Evolutionary conservation across 208 protist species (phyloP).

Genomic region (Leishmania lainsoni): DNA sequence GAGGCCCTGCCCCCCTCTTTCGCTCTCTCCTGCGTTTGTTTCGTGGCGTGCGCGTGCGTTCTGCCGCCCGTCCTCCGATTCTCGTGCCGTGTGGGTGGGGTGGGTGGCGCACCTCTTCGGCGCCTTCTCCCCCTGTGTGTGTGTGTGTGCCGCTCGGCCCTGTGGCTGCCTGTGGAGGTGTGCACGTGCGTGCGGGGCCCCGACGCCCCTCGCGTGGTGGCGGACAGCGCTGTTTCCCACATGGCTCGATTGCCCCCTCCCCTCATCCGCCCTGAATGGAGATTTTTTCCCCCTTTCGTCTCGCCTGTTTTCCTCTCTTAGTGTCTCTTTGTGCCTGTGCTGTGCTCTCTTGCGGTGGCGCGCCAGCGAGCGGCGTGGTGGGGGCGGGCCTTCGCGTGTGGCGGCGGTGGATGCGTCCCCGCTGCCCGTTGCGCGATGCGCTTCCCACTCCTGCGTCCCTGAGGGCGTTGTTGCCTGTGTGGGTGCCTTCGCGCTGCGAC

Average conservation of each 20-base stretch:
- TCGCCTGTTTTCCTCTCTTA: background rate
- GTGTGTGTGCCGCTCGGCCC: background rate
- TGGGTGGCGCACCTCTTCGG: background rate
- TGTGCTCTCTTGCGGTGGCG: background rate
- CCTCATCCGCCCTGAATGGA: no score
- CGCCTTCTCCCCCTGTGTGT: background rate
- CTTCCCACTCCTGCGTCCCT: background rate
- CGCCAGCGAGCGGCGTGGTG: conserved; percentile 3
- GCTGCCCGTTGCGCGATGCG: conserved; percentile 7
- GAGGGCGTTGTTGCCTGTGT: background rate
- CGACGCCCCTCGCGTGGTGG: background rate
- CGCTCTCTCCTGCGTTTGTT: background rate
- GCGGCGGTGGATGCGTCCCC: conserved; percentile 4
- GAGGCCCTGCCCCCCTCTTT: no score
- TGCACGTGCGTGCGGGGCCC: background rate
- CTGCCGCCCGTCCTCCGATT: conserved; percentile 1
- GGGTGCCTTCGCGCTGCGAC: background rate
- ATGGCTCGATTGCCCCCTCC: background rate
- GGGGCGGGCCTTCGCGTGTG: background rate
- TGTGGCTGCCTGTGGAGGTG: background rate
- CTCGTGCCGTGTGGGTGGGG: background rate
- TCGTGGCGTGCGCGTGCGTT: background rate
- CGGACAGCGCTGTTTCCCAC: background rate
- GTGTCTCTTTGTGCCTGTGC: background rate
- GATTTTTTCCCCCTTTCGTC: background rate